Percentiles rank a stretch among this genome's conserved stretches.
Conservation (phyloP, 805 yeast species). For the Lachancea mirantina region DNA sequence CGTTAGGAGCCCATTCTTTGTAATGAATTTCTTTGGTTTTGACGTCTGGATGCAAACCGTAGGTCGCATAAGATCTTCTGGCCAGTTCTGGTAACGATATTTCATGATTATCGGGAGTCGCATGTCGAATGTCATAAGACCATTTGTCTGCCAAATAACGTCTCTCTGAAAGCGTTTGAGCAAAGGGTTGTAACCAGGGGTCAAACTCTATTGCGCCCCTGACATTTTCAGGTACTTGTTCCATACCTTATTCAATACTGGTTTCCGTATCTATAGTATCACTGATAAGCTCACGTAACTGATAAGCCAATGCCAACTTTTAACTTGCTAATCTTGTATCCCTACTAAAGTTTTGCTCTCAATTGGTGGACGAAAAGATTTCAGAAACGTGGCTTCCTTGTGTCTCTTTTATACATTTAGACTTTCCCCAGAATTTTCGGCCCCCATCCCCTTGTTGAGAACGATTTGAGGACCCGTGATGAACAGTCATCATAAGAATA, state of each 20-base stretch:
- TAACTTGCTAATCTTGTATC: too few species aligned
- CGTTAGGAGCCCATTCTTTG: slow-evolving; percentile 90
- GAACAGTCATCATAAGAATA: too few species aligned
- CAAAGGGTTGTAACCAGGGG: slow-evolving; percentile 80
- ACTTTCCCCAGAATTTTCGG: too few species aligned
- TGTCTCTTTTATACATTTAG: too few species aligned
- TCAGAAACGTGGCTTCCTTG: too few species aligned
- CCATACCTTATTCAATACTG: slow-evolving; percentile 9
- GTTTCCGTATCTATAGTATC: slow-evolving; percentile 1
- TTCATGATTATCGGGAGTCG: slow-evolving; percentile 39
- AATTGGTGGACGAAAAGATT: too few species aligned
- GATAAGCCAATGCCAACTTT: too few species aligned
- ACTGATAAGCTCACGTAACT: slow-evolving; percentile 1
- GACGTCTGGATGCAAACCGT: slow-evolving; percentile 66
- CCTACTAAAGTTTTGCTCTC: too few species aligned
- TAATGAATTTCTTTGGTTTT: slow-evolving; percentile 49
- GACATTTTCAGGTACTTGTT: slow-evolving; percentile 33
- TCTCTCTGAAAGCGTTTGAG: slow-evolving; percentile 60
- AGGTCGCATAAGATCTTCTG: slow-evolving; percentile 56
- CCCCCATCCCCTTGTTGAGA: too few species aligned
- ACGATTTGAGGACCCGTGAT: too few species aligned
- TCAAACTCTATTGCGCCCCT: slow-evolving; percentile 65
- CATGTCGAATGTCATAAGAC: slow-evolving; percentile 40
- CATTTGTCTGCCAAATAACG: slow-evolving; percentile 59
- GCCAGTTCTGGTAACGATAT: slow-evolving; percentile 67